Conservation (phyloP, 148 eudicot species). For the Beta vulgaris region DNA sequence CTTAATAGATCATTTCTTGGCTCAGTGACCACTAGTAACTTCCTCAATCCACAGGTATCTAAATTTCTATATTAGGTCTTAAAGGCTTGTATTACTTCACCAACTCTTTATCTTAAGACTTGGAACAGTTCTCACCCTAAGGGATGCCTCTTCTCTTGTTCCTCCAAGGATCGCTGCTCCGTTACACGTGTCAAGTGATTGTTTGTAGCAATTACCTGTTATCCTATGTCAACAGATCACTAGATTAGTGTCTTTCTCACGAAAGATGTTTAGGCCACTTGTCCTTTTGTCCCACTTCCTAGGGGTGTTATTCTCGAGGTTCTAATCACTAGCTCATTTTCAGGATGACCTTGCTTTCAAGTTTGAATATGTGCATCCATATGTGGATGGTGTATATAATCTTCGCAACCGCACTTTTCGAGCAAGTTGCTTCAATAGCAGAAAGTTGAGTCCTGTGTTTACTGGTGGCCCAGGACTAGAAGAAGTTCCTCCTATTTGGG, state of each 20-base stretch:
- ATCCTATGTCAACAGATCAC: neutral
- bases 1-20: constrained; percentile 88
- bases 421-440: constrained; percentile 83
- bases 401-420: constrained; percentile 77
- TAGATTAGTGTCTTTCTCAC: neutral
- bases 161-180: neutral
- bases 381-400: constrained; percentile 70
- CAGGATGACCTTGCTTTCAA: constrained; percentile 96
- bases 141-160: neutral
- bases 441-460: constrained; percentile 92
- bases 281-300: neutral
- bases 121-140: neutral
- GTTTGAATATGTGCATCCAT: constrained; percentile 96
- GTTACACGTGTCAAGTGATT: neutral
- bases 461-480: constrained; percentile 96
- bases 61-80: neutral
- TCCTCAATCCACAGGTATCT: constrained; percentile 89
- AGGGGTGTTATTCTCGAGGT: neutral
- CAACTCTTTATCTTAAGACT: neutral
- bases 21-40: constrained; percentile 90
- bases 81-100: neutral
- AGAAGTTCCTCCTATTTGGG: constrained; percentile 98
- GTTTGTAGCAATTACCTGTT: neutral
- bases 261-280: neutral
- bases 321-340: constrained; percentile 21